Base-by-base conservation (phyloP, 2,329 filamentous ascomycete species). In the Talaromyces albobiverticillius region DNA sequence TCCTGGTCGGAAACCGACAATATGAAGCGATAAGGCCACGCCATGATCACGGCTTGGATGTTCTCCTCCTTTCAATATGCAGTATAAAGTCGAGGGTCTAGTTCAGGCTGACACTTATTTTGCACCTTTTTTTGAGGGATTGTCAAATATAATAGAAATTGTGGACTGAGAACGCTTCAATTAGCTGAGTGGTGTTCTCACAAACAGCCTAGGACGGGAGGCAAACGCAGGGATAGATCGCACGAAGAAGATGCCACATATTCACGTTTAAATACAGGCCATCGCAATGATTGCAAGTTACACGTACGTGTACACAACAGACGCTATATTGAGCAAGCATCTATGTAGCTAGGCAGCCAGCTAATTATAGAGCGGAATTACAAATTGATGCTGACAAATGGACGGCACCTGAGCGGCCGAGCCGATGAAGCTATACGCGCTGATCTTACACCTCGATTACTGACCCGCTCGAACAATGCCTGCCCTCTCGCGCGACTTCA, bases 11-110 rank as follows among this genome's bases (percentile, higher is more conserved):
- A 72, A 23, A 82, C 70, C n/a, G 72, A 71, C 34, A 79, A 66
- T 14, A 55, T 55, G 58, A 84, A 84, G 25, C 76, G 76, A 64
- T 82, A 85, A 14, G 69, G 69, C 66, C 76, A 78, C 29, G 60
- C 57, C 63, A 65, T 68, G 41, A 16, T 23, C 5, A 29, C n/a
- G n/a, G 26, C 26, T 29, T 29, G n/a, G n/a, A n/a, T n/a, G n/a
- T n/a, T n/a, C n/a, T n/a, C n/a, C n/a, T 29, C 26, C 26, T 29
- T 29, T 29, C 26, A 29, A 29, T 10, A 29, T n/a, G n/a, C n/a
- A n/a, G n/a, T n/a, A n/a, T n/a, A n/a, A n/a, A n/a, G n/a, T n/a
- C n/a, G n/a, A n/a, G n/a, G n/a, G n/a, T n/a, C n/a, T n/a, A n/a
- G n/a, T n/a, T n/a, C n/a, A n/a, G n/a, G n/a, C n/a, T n/a, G n/a